Percentiles rank a stretch among this genome's conserved stretches.
Evolutionary conservation across 78 protist genomes (phyloP).

Genomic region (Dictyostelium firmibasis): DNA sequence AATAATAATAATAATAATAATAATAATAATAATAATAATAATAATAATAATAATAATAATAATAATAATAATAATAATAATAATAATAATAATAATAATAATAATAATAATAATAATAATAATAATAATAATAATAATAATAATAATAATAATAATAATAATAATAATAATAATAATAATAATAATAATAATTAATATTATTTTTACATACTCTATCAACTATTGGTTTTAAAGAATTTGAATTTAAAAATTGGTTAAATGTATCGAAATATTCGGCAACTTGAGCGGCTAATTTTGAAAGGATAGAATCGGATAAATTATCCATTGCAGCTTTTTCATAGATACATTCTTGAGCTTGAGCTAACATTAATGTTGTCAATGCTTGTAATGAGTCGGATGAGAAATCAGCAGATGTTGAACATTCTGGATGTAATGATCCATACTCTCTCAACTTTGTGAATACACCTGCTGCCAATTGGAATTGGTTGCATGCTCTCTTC

Average conservation of each 20-base stretch:
- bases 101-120: no score
- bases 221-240: constrained; percentile 6
- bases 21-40: no score
- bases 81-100: no score
- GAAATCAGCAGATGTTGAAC: constrained; percentile 65
- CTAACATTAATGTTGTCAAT: constrained; percentile 34
- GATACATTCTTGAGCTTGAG: constrained; percentile 83
- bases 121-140: no score
- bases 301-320: constrained; percentile 51
- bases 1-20: background rate
- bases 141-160: no score
- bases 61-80: no score
- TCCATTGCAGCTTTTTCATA: constrained; percentile 79
- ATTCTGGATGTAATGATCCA: constrained; percentile 53
- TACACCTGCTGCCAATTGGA: constrained; percentile 77
- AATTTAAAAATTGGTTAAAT: constrained; percentile 2
- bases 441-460: constrained; percentile 45
- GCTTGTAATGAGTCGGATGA: constrained; percentile 43
- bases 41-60: no score
- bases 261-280: constrained; percentile 58
- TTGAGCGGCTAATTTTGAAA: constrained; percentile 74
- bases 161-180: no score
- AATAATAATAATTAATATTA: background rate
- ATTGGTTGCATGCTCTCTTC: constrained; percentile 65
- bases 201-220: constrained; percentile 43